phyloP scores from a whole-genome alignment of 2,329 filamentous ascomycete genomes.

The Teratosphaeria viscida region DNA sequence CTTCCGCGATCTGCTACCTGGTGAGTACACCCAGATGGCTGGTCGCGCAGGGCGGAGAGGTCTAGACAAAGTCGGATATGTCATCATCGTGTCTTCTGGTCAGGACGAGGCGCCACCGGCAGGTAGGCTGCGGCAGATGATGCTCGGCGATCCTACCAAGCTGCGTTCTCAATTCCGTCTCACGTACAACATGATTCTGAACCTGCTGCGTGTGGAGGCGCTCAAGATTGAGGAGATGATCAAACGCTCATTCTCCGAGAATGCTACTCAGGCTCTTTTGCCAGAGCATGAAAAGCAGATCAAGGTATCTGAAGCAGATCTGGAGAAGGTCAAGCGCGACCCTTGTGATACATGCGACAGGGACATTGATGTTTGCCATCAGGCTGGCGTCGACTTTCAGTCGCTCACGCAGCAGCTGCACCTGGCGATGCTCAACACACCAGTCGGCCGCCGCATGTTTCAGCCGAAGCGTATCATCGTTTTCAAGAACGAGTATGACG shows the following conservation, averaged over 20 bases:
- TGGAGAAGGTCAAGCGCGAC: constrained; percentile 82
- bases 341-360: constrained; percentile 71
- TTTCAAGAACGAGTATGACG: constrained; percentile 66
- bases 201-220: constrained; percentile 86
- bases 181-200: constrained; percentile 99
- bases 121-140: constrained; percentile 78
- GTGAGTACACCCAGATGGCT: constrained; percentile 98
- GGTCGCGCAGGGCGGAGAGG: constrained; percentile 88
- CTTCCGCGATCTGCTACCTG: constrained; percentile 83
- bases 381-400: constrained; percentile 69
- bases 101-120: constrained; percentile 82
- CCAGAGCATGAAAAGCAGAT: constrained; percentile 95
- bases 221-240: constrained; percentile 99
- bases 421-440: constrained; percentile 63
- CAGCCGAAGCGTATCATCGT: constrained; percentile 65
- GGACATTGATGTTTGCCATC: constrained; percentile 70
- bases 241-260: constrained; percentile 97
- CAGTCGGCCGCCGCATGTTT: constrained; percentile 72
- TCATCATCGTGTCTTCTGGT: constrained; percentile 78
- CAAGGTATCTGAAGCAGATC: constrained; percentile 78
- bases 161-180: constrained; percentile 90
- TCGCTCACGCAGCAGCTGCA: constrained; percentile 74
- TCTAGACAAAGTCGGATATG: constrained; percentile 81
- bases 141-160: constrained; percentile 89
- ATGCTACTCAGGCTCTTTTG: constrained; percentile 86